Percentiles rank a stretch among this genome's conserved stretches.
Conservation (phyloP, 2,329 filamentous ascomycete species). For the Cladosporium sp. region DNA sequence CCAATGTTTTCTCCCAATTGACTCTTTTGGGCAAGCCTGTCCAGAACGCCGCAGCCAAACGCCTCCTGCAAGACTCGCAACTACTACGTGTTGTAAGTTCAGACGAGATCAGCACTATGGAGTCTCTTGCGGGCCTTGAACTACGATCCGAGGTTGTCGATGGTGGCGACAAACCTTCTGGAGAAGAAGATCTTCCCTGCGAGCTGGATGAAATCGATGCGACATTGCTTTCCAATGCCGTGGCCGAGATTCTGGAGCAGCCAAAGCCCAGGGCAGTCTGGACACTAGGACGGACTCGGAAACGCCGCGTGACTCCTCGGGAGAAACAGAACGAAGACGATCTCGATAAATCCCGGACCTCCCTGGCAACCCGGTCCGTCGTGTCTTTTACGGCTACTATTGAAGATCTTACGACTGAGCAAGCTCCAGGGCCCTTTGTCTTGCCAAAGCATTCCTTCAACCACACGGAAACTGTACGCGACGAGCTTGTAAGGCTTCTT, state of each 20-base stretch:
- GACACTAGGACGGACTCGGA: not conserved
- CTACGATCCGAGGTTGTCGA: not conserved
- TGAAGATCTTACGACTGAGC: not conserved
- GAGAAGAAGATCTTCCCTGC: not conserved
- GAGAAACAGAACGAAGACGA: too few relatives aligned
- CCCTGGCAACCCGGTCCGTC: not conserved
- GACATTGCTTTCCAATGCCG: not conserved
- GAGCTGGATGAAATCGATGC: not conserved
- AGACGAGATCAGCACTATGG: not conserved
- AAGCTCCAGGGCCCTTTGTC: not conserved
- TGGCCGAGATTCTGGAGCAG: not conserved
- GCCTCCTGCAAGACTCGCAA: slow-evolving; percentile 13
- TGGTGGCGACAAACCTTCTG: not conserved
- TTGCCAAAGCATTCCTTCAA: not conserved
- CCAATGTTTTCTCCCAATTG: slow-evolving; percentile 16
- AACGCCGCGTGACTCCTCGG: too few relatives aligned
- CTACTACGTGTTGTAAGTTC: slow-evolving; percentile 11
- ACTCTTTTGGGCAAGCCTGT: slow-evolving; percentile 17
- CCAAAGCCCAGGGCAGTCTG: slow-evolving; percentile 1
- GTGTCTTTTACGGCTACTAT: not conserved
- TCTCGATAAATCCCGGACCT: not conserved
- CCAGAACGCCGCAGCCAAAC: slow-evolving; percentile 17
- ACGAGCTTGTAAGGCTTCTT: not conserved
- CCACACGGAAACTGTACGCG: slow-evolving; percentile 3
- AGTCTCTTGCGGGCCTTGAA: slow-evolving; percentile 1